Base-by-base conservation (phyloP, 805 yeast genomes). In the Hanseniaspora clermontiae region DNA sequence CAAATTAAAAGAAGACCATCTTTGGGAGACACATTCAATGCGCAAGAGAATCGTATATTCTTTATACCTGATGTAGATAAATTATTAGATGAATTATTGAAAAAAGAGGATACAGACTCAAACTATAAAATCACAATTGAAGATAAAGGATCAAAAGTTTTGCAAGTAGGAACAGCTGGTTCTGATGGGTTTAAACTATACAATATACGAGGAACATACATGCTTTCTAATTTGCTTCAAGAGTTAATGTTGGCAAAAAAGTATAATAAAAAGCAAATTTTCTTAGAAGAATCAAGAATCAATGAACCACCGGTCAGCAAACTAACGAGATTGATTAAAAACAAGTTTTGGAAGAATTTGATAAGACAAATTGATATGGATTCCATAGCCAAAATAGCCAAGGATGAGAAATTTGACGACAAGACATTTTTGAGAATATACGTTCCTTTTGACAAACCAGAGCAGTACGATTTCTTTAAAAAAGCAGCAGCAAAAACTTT, bases 241-340 rank as follows among this genome's bases (percentile, higher is more conserved):
- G 97, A 89, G 68, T 74, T 89, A 61, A 87, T 96, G 0, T 81
- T 88, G 59, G 96, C 96, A 14, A 80, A 85, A 65, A 73, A 84
- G 57, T 78, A 82, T 66, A 95, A 95, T 9, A 76, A 91, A 60
- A 81, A 80, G 60, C 84, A 81, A 64, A 81, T 88, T 74, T 74
- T 86, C 51, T 69, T 89, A 59, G 96, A 88, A 67, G 96, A 89
- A 66, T 84, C 82, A 9, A 70, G 95, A 59, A 74, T 90, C 58
- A 84, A 80, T 65, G 96, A 89, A 68, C 87, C 87, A 65, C 97
- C 97, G 0, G 95, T 88, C 7, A 76, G 75, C 56, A 74, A 96
- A 58, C 74, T 89, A 67, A 74, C 78, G 39, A 74, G 96, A 60
- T 74, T 89, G 59, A 88, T 89, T 56, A 69, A 81, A 3, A 81